Percentiles rank a stretch among this genome's conserved stretches.
Evolutionary conservation across 305 asterid genomes (phyloP).

Genomic region (Fraxinus nigra): DNA sequence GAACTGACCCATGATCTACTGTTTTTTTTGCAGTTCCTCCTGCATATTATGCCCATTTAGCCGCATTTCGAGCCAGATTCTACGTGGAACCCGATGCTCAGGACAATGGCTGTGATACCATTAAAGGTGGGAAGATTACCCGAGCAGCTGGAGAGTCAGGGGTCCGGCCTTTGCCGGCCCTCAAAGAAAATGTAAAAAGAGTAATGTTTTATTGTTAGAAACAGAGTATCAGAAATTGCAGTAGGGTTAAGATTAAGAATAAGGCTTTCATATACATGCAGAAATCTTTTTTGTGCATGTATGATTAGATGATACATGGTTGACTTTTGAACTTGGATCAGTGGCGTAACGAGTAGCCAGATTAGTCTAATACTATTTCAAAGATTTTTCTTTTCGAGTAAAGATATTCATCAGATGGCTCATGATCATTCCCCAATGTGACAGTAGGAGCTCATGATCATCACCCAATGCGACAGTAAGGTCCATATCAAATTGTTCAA

Average conservation of each 20-base stretch:
- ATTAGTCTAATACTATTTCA: constrained; percentile 6
- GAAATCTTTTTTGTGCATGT: constrained; percentile 33
- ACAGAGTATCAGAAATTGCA: neutral
- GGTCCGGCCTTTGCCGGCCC: constrained; percentile 87
- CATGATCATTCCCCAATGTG: neutral
- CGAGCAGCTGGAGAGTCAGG: constrained; percentile 57
- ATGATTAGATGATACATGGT: constrained; percentile 24
- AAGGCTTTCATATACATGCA: constrained; percentile 19
- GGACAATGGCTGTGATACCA: constrained; percentile 41
- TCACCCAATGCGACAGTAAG: neutral
- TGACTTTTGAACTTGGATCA: constrained; percentile 26
- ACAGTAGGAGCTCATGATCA: neutral
- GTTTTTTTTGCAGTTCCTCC: constrained; percentile 62
- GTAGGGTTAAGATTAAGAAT: constrained; percentile 10
- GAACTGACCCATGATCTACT: neutral
- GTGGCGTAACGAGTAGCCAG: constrained; percentile 37
- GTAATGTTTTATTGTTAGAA: constrained; percentile 91
- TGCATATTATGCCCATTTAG: constrained; percentile 94
- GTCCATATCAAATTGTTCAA: neutral
- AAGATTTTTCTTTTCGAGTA: neutral
- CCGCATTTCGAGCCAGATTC: constrained; percentile 97
- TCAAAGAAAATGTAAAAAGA: constrained; percentile 92
- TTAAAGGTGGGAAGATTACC: constrained; percentile 36
- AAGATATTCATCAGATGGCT: neutral
- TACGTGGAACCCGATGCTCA: constrained; percentile 83